These are phyloP conservation scores for Amorphotheca resinae DNA, from an alignment of 495 filamentous ascomycete genomes.

Conservation along the genomic window DNA sequence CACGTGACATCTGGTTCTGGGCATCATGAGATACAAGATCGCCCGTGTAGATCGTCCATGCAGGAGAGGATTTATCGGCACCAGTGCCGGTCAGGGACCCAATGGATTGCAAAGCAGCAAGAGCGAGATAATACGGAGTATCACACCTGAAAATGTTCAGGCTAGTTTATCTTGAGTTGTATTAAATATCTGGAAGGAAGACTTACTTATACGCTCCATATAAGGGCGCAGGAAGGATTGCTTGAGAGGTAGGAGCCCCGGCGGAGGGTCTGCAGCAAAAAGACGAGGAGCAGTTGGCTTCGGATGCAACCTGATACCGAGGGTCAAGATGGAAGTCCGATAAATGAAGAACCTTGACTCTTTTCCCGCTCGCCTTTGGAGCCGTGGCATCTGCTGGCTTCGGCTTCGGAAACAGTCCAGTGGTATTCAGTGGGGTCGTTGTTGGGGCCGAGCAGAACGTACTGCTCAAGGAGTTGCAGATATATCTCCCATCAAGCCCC, in stretches of 20 bases:
- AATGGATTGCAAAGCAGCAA: constrained; percentile 45
- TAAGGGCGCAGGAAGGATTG: constrained; percentile 33
- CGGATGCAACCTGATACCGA: constrained; percentile 39
- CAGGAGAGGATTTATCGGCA: constrained; percentile 23
- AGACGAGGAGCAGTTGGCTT: constrained; percentile 40
- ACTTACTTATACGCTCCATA: constrained; percentile 39
- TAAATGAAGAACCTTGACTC: constrained; percentile 46
- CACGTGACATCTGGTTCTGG: constrained; percentile 30
- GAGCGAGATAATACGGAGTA: constrained; percentile 44
- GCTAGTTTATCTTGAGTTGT: background rate
- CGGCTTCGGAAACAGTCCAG: constrained; percentile 40
- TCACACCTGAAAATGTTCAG: constrained; percentile 26
- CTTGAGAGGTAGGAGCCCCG: constrained; percentile 21
- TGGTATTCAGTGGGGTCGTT: constrained; percentile 31
- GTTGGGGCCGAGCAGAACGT: constrained; percentile 36
- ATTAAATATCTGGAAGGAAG: background rate
- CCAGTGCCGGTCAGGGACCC: constrained; percentile 44
- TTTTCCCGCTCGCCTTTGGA: constrained; percentile 36
- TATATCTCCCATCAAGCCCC: constrained; percentile 44
- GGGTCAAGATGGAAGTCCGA: constrained; percentile 51
- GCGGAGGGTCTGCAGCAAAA: constrained; percentile 41
- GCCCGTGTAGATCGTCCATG: constrained; percentile 35
- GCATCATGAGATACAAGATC: constrained; percentile 36
- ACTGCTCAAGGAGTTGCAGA: constrained; percentile 38
- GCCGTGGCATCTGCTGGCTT: constrained; percentile 32